These are phyloP conservation scores for Aspergillus spinulosporus DNA, from an alignment of 2,329 filamentous ascomycete species.

Conservation along the genomic window DNA sequence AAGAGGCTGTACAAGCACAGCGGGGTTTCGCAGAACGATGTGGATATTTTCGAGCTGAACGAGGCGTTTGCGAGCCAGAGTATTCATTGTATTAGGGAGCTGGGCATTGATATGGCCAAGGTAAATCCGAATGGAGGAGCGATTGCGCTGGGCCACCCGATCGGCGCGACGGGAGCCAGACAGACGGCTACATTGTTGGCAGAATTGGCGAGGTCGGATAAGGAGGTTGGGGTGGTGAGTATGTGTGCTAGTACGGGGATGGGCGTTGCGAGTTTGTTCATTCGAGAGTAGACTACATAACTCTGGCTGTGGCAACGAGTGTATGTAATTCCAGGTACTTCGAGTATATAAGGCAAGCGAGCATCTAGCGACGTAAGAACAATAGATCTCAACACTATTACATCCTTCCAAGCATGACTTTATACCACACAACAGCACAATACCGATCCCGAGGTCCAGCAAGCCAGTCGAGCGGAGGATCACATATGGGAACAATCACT, in stretches of 20 bases:
- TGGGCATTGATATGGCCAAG: conserved; percentile 59
- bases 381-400: too few relatives aligned
- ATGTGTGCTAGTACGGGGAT: conserved; percentile 64
- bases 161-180: conserved; percentile 80
- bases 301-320: conserved; percentile 6
- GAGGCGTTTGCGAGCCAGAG: conserved; percentile 96
- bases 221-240: conserved; percentile 83
- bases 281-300: conserved; percentile 31
- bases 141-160: conserved; percentile 82
- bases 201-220: conserved; percentile 74
- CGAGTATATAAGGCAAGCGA: too few relatives aligned
- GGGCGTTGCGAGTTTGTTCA: conserved; percentile 29
- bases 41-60: conserved; percentile 88
- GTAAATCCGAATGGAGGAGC: conserved; percentile 91
- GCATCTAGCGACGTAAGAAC: too few relatives aligned
- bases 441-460: too few relatives aligned
- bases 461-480: background rate
- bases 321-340: too few relatives aligned
- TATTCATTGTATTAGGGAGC: conserved; percentile 78
- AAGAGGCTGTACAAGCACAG: conserved; percentile 76
- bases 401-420: too few relatives aligned
- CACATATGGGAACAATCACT: background rate
- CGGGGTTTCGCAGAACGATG: conserved; percentile 72
- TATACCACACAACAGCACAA: too few relatives aligned
- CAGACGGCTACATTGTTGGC: conserved; percentile 89